A percentile compares a stretch with the other conserved stretches of the same genome.
Evolutionary conservation across 345 rosid genomes (phyloP).

Genomic region (Pugionium cornutum): DNA sequence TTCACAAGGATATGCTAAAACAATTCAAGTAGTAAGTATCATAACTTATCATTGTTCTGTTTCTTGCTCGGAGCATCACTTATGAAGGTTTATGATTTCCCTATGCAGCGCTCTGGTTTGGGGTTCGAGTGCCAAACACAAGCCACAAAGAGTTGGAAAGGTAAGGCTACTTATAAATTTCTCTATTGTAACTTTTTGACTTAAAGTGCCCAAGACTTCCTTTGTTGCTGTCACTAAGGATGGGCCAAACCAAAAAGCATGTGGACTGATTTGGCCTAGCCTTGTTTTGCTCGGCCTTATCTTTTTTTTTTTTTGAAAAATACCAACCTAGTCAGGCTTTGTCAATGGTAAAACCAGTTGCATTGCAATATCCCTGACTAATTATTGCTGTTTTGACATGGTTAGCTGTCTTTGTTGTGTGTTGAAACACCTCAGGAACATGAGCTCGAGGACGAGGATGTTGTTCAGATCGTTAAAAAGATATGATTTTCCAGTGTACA

Average conservation of each 20-base stretch:
- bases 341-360: no score
- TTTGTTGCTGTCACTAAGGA: no score
- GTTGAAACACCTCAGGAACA: slow-evolving; percentile 66
- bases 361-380: no score
- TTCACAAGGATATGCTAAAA: slow-evolving; percentile 92
- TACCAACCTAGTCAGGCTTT: no score
- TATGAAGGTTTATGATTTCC: slow-evolving; percentile 2
- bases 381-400: no score
- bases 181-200: no score
- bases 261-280: no score
- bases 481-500: slow-evolving; percentile 45
- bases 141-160: slow-evolving; percentile 99
- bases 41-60: background rate
- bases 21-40: slow-evolving; percentile 90
- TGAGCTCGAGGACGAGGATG: slow-evolving; percentile 98
- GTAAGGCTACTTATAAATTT: slow-evolving; percentile 39
- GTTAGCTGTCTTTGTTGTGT: background rate
- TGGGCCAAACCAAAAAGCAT: no score
- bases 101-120: slow-evolving; percentile 81
- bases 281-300: no score
- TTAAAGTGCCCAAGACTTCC: no score
- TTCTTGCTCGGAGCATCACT: background rate
- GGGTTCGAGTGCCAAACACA: slow-evolving; percentile 98
- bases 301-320: no score
- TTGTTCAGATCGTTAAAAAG: slow-evolving; percentile 94